These are phyloP conservation scores for Rosellinia necatrix DNA, from an alignment of 2,329 filamentous ascomycete genomes.

Conservation along the genomic window DNA sequence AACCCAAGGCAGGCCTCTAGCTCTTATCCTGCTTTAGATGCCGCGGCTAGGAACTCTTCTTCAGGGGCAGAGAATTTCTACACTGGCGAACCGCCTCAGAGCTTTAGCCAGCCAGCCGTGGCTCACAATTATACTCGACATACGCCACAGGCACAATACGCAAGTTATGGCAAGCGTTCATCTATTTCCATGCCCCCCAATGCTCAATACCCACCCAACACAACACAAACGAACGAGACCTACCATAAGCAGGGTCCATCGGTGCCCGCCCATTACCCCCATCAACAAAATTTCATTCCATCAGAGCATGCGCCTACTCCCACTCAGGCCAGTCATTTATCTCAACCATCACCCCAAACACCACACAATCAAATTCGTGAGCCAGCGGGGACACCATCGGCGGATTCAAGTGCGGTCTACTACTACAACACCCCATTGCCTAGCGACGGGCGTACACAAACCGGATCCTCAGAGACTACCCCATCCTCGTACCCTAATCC, in stretches of 20 bases:
- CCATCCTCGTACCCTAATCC: constrained; percentile 60
- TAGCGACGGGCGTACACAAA: constrained; percentile 45
- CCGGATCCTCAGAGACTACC: constrained; percentile 47
- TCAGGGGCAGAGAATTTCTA: constrained; percentile 81
- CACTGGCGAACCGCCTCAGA: constrained; percentile 62
- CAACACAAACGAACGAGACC: constrained; percentile 54
- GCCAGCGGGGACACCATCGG: constrained; percentile 41
- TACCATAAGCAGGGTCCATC: constrained; percentile 53
- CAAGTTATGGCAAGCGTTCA: constrained; percentile 49
- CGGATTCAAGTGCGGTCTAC: constrained; percentile 61
- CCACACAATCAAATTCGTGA: constrained; percentile 38
- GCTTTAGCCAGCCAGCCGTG: constrained; percentile 53
- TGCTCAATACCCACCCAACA: constrained; percentile 51
- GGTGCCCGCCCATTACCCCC: constrained; percentile 45
- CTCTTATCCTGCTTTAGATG: constrained; percentile 73
- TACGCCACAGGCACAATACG: constrained; percentile 50
- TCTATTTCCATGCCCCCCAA: constrained; percentile 47
- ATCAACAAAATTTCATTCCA: constrained; percentile 41
- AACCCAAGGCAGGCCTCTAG: constrained; percentile 57
- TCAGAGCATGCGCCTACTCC: constrained; percentile 37
- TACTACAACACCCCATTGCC: constrained; percentile 57
- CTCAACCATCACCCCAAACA: constrained; percentile 38
- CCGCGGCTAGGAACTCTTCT: constrained; percentile 52
- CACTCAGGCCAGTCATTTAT: constrained; percentile 36
- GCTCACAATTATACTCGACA: constrained; percentile 59